phyloP scores from a whole-genome alignment of 2,329 filamentous ascomycete genomes.

The Claviceps quebecensis region DNA sequence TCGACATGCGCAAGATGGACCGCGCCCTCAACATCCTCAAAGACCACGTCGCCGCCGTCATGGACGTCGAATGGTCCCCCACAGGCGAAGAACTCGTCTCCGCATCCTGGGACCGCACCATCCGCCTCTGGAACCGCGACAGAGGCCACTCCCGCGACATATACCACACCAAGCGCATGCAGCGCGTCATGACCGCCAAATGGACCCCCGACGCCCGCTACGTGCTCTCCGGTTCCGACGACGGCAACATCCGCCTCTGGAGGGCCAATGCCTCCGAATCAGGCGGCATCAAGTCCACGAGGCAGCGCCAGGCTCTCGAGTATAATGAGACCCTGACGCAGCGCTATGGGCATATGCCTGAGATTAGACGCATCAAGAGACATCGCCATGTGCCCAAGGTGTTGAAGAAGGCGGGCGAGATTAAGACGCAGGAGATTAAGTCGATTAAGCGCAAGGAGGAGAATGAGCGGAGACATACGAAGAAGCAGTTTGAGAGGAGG shows the following conservation, averaged over 20 bases:
- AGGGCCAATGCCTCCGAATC: conserved; percentile 71
- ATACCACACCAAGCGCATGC: conserved; percentile 97
- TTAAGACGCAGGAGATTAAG: conserved; percentile 80
- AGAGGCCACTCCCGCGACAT: conserved; percentile 79
- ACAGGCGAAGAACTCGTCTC: conserved; percentile 89
- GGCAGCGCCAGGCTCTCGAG: conserved; percentile 76
- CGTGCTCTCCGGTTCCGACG: conserved; percentile 79
- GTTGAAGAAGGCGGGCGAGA: conserved; percentile 90
- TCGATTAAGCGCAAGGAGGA: conserved; percentile 84
- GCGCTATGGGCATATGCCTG: conserved; percentile 88
- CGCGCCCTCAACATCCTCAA: conserved; percentile 81
- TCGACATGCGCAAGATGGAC: conserved; percentile 86
- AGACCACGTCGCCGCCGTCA: conserved; percentile 79
- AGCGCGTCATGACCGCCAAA: conserved; percentile 72
- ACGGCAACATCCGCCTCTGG: conserved; percentile 82
- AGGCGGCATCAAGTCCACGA: conserved; percentile 71
- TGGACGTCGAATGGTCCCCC: conserved; percentile 91
- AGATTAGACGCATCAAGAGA: conserved; percentile 77
- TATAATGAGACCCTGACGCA: conserved; percentile 78
- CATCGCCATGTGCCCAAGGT: conserved; percentile 87
- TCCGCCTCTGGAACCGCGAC: conserved; percentile 71
- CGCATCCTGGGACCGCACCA: conserved; percentile 71
- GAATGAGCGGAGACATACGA: conserved; percentile 84
- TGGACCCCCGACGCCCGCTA: conserved; percentile 88
- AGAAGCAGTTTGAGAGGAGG: conserved; percentile 63